Conservation (phyloP, 1,284 basidiomycete genomes). For the Chalciporus sp. region DNA sequence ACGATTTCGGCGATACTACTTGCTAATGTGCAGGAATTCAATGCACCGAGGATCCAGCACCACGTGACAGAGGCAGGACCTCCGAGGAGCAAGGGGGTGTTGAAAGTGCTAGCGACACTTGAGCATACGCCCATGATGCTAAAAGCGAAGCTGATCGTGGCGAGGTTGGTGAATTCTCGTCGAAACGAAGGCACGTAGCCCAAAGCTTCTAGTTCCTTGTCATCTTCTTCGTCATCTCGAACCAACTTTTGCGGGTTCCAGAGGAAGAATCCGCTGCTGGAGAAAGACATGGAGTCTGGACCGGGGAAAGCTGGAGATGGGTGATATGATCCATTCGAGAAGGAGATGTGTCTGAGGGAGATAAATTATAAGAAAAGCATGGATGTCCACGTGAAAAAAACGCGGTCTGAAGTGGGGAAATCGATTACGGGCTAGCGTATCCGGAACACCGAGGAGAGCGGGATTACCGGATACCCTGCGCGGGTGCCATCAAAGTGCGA, state of each 20-base stretch:
- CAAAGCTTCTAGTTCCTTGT: constrained; percentile 64
- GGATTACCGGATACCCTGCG: neutral
- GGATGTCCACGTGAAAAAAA: neutral
- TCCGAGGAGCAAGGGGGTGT: constrained; percentile 74
- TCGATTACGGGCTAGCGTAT: neutral
- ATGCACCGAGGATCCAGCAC: constrained; percentile 82
- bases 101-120: constrained; percentile 80
- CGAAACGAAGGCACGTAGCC: constrained; percentile 80
- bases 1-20: constrained; percentile 80
- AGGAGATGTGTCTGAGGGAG: neutral
- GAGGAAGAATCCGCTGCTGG: neutral
- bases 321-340: neutral
- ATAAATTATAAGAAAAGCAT: neutral
- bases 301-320: neutral
- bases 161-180: constrained; percentile 80
- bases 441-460: neutral
- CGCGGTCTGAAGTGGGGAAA: neutral
- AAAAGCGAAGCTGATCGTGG: constrained; percentile 48
- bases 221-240: constrained; percentile 42
- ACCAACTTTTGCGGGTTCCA: neutral
- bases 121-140: constrained; percentile 67
- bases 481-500: neutral
- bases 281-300: constrained; percentile 5
- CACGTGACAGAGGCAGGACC: constrained; percentile 82
- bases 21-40: constrained; percentile 77